Evolutionary conservation across 1,284 basidiomycete genomes (phyloP).

Genomic region (Fomes fomentarius): DNA sequence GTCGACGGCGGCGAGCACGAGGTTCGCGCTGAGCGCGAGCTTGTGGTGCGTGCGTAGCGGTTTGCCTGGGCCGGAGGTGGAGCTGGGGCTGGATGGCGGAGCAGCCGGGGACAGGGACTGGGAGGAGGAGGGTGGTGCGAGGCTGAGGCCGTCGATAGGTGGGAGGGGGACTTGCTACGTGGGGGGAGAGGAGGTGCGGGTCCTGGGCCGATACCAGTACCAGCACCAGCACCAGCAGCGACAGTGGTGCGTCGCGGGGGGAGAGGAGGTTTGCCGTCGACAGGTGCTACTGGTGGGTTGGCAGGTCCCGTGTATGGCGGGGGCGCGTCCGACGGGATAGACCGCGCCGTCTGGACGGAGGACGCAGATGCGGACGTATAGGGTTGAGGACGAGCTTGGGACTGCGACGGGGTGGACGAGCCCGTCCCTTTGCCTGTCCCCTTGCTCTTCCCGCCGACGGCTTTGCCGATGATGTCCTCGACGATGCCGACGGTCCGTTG

Average conservation of each 20-base stretch:
- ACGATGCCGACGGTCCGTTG: conserved; percentile 64
- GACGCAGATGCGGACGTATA: neutral
- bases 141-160: too few species aligned
- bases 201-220: conserved; percentile 3
- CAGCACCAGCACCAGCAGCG: conserved; percentile 7
- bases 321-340: conserved; percentile 2
- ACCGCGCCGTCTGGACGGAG: neutral
- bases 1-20: conserved; percentile 75
- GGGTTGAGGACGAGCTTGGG: neutral
- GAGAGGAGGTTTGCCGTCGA: conserved; percentile 24
- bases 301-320: conserved; percentile 7
- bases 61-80: neutral
- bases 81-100: conserved; percentile 14
- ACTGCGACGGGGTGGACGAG: neutral
- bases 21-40: conserved; percentile 68
- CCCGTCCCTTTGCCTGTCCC: conserved; percentile 1
- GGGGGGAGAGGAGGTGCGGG: conserved; percentile 13
- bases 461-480: conserved; percentile 60
- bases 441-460: conserved; percentile 35
- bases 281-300: neutral
- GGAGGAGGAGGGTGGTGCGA: neutral
- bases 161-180: conserved; percentile 14
- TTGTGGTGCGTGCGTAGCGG: conserved; percentile 42
- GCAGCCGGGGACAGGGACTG: neutral
- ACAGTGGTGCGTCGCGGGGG: conserved; percentile 21